Evolutionary conservation across 2,329 filamentous ascomycete genomes (phyloP).

Genomic region (Fonsecaea erecta): DNA sequence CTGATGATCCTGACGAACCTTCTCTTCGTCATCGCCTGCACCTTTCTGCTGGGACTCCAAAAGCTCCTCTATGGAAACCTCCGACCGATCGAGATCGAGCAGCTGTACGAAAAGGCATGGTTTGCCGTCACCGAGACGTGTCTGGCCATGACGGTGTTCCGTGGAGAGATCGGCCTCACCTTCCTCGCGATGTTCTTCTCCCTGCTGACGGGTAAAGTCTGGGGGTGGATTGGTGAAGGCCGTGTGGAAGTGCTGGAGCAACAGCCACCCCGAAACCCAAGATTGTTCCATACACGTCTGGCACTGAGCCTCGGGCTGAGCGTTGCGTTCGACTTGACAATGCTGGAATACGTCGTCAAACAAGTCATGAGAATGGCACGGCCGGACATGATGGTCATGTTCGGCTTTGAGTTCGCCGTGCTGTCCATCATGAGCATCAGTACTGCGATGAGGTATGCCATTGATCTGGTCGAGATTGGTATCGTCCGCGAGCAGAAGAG

Average conservation of each 20-base stretch:
- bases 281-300: conserved; percentile 83
- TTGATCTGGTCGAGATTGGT: conserved; percentile 76
- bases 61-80: conserved; percentile 87
- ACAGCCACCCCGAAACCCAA: conserved; percentile 86
- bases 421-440: conserved; percentile 79
- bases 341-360: conserved; percentile 80
- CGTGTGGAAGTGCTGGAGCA: conserved; percentile 94
- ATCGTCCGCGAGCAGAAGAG: conserved; percentile 76
- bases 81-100: conserved; percentile 92
- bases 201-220: conserved; percentile 91
- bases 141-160: conserved; percentile 96
- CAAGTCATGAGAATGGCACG: conserved; percentile 84
- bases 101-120: conserved; percentile 97
- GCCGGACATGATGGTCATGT: conserved; percentile 99
- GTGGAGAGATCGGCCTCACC: conserved; percentile 91
- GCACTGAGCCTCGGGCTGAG: conserved; percentile 78
- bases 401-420: conserved; percentile 95
- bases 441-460: conserved; percentile 75
- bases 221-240: conserved; percentile 97
- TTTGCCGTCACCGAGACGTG: conserved; percentile 97
- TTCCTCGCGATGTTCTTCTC: conserved; percentile 96
- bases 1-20: conserved; percentile 94
- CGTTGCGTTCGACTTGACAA: conserved; percentile 75
- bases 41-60: conserved; percentile 84
- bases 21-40: conserved; percentile 77